Conservation (phyloP, 164 flowering plant species). For the Aristolochia fimbriata region DNA sequence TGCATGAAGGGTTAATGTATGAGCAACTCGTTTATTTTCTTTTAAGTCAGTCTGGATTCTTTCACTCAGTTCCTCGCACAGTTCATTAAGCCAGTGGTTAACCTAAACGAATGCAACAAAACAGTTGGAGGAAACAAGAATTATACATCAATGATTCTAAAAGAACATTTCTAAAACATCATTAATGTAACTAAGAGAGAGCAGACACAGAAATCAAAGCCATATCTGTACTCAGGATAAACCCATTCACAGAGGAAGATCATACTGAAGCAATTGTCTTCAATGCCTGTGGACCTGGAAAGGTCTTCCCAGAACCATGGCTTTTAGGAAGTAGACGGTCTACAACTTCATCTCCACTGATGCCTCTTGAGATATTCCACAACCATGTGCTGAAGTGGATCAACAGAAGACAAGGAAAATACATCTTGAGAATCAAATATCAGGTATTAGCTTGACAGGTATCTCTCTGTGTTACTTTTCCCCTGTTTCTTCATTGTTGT, state of each 20-base stretch:
- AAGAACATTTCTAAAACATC: no score
- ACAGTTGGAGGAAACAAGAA: not conserved
- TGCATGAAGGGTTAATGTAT: conserved; percentile 74
- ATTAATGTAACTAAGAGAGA: not conserved
- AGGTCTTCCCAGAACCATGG: conserved; percentile 95
- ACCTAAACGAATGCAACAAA: conserved; percentile 30
- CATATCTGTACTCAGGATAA: not conserved
- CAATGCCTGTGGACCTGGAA: conserved; percentile 81
- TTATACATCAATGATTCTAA: no score
- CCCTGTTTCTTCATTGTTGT: no score
- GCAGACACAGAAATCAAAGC: not conserved
- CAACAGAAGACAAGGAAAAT: no score
- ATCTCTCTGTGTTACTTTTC: no score
- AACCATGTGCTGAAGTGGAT: conserved; percentile 66
- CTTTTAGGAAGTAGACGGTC: conserved; percentile 92
- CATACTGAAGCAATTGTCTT: conserved; percentile 63
- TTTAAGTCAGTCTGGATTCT: conserved; percentile 68
- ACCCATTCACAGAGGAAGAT: not conserved
- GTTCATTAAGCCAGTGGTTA: conserved; percentile 77
- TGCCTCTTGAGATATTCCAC: conserved; percentile 94
- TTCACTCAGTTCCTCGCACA: conserved; percentile 83
- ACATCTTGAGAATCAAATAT: no score
- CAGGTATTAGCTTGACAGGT: no score
- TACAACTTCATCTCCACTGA: conserved; percentile 87
- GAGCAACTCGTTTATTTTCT: conserved; percentile 77